Evolutionary conservation across 179 eudicot species (phyloP), one percentile per base, ranked within the genome.

Genomic region (Actinidia arguta): DNA sequence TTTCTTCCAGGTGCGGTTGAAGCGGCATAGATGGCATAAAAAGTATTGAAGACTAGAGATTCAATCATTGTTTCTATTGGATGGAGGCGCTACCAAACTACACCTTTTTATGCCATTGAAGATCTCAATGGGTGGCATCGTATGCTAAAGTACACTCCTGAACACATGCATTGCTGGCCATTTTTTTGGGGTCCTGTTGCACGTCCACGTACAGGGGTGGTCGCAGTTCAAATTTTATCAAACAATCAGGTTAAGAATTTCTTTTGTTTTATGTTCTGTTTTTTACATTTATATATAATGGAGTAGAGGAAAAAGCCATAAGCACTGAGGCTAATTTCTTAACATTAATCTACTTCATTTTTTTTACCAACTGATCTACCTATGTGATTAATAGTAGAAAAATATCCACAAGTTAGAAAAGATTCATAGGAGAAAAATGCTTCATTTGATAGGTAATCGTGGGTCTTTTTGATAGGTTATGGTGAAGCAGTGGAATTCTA

Each of bases 101-200:
- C 87, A 36, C 99, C 99, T 56, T 87, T 96, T 27, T 96, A 96
- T 89, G 96, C 98, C 69, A 93, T 91, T 83, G 99, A 96, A 85
- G 98, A 96, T 64, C 85, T 54, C 20, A 94, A 92, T 86, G 94
- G 98, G 48, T 93, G 98, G 55, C 90, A 89, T 67, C 94, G 98
- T 62, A 95, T 97, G 98, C 98, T 95, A 44, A 97, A 95, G 82
- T 95, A 95, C 85, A 97, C 99, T 59, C 98, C 98, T 78, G 98
- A 97, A 73, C 99, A 97, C 84, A 95, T 94, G 98, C 97, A 95
- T 82, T 97, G 97, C 94, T 97, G 87, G 98, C 99, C 75, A 92
- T 92, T 98, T 97, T n/a, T 97, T 85, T 95, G 96, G 93, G 99
- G 99, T 42, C 98, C 99, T 81, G 97, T 95, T 89, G 98, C 98